Base-by-base conservation (phyloP, 495 filamentous ascomycete genomes). In the Schizothecium vesticola region DNA sequence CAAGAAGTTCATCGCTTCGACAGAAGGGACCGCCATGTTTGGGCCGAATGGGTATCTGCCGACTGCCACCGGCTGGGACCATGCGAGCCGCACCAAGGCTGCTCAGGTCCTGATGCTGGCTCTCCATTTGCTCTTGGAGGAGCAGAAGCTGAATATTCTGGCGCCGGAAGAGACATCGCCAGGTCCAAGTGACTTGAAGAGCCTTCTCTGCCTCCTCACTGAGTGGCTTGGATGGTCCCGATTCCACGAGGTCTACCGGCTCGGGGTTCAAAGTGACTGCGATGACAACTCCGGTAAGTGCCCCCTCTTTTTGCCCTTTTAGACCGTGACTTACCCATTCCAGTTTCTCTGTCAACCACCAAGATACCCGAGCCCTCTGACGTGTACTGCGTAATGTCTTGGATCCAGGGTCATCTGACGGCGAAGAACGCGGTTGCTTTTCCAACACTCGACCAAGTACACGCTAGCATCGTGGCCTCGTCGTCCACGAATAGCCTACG, bases 101-200 rank as follows among this genome's bases (percentile, higher is more conserved):
- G 81, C 92, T 55, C 86, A 86, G 67, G 89, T 87, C 60, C 82
- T 94, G 2, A 80, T 97, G 11, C 81, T 95, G 61, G 88, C 87
- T 16, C 83, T 99, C 24, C 96, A 98, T 76, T 84, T 98, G 8
- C 76, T 96, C 4, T 83, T 90, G 2, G 94, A 99, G 75, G 95
- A 99, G 72, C 86, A 91, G 69, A 97, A 96, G 74, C 86, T 99
- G 6, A 88, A 91, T 60, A 86, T 87, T 28, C 83, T 88, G 22
- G 81, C 86, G 24, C 80, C 83, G 0, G 85, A 90, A 67, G 80
- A 83, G 62, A 82, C 84, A 10, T 82, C 82, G 55, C 78, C 81
- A 58, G 80, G 86, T 31, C 71, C 80, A 29, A 78, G 83, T 59
- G 84, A 87, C 66, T 78, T 97, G 58, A 86, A 86, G 36, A 86